Base-by-base conservation (phyloP, 305 asterid species). In the Fraxinus ornus region DNA sequence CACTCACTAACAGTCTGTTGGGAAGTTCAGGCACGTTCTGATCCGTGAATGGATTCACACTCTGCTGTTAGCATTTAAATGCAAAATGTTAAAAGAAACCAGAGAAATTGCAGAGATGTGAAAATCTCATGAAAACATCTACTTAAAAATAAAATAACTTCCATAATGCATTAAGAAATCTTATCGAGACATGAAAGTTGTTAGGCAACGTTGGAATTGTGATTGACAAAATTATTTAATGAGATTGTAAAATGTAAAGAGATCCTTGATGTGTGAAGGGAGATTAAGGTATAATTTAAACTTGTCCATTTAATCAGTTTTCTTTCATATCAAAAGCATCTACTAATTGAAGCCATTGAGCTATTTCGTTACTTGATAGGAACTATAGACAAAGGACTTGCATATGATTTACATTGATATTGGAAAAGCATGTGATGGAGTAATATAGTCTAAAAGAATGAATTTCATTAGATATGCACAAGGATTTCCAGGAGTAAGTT, bases 21-120 rank as follows among this genome's bases (percentile, higher is more conserved):
- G 87, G 86, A 66, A 84, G 52, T 28, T 79, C 87, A 5, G 60
- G 75, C 19, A 70, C 36, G 3, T 24, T 64, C 17, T 70, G 75
- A 17, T 91, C 92, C 89, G 82, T 6, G 73, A 90, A 88, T 2
- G 89, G 87, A 79, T 89, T 91, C 77, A 83, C 88, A n/a, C 79
- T 86, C 98, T 89, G 93, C 83, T 62, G 36, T 79, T 83, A 82
- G 35, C 70, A 78, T 55, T 73, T 57, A 77, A 78, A 17, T 33
- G 32, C 72, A 80, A 57, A 62, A 10, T 35, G 82, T 68, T n/a
- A 64, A 28, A 37, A 35, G 26, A 68, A 28, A 74, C n/a, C 75
- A 17, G 10, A 35, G 13, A 28, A 36, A 75, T 6, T 44, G 6
- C 13, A 49, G 24, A 28, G 41, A 13, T 1, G 1, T 70, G 41